Base-by-base conservation (phyloP, 129 eudicot species). In the Helichrysum umbraculigerum region DNA sequence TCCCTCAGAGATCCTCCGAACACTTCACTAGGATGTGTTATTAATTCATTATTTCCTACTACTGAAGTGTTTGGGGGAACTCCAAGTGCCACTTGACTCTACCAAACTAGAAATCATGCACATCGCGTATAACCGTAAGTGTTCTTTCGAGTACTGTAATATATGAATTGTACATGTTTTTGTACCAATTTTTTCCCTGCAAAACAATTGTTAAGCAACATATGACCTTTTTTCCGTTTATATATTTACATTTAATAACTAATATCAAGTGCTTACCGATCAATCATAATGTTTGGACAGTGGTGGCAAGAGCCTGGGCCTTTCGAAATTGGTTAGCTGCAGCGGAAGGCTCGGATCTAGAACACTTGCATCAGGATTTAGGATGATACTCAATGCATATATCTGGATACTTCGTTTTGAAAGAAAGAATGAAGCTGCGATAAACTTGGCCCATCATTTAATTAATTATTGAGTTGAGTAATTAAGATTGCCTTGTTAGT, bases 61-160 rank as follows among this genome's bases (percentile, higher is more conserved):
- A n/a, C 67, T 72, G 76, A 71, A 71, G 76, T 71, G 76, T 71
- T 71, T 71, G 76, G 65, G 54, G 66, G 76, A 71, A 71, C 76
- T 71, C 66, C 20, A 32, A 33, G 76, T 34, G 64, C 76, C 62
- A 73, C 77, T 57, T 73, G 44, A 75, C 68, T 34, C 2, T 9
- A 25, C 5, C 34, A 59, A 59, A 22, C 42, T 42, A 11, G 16
- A 42, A 10, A 0, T 10, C 2, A 3, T 4, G 60, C 39, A 47
- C n/a, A 1, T 60, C 0, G 35, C 20, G 15, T 25, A 12, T 42
- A 42, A 28, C n/a, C 19, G 17, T 68, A 12, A 17, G 68, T 5
- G 11, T 21, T 60, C 34, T 22, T 60, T 60, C 2, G 8, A 60
- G 66, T 60, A 60, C 34, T 2, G 3, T 41, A 15, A 56, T 56